phyloP scores from a whole-genome alignment of 345 rosid species.

The Cardiospermum halicacabum region DNA sequence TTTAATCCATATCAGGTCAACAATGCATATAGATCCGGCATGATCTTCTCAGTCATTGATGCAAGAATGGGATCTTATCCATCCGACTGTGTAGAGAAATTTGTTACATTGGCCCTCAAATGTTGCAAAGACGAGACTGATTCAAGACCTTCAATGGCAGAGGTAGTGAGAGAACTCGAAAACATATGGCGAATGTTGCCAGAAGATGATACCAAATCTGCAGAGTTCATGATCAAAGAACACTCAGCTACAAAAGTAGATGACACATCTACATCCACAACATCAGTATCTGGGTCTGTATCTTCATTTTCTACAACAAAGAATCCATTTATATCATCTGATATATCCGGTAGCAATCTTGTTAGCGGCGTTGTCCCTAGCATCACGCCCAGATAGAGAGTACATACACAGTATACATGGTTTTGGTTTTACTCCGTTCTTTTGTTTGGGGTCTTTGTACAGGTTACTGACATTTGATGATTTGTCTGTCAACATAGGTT shows the following conservation, averaged over 20 bases:
- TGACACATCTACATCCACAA: no score
- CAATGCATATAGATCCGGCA: slow-evolving; percentile 60
- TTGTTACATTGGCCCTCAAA: slow-evolving; percentile 60
- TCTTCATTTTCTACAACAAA: slow-evolving; percentile 41
- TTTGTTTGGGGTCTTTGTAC: no score
- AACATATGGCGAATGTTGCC: slow-evolving; percentile 61
- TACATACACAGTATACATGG: neutral
- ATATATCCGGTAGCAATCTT: slow-evolving; percentile 87
- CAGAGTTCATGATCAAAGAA: slow-evolving; percentile 11
- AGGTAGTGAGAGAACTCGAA: slow-evolving; percentile 84
- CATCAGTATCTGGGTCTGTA: slow-evolving; percentile 35
- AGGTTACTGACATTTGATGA: neutral
- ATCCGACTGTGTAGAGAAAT: slow-evolving; percentile 71
- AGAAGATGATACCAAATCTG: slow-evolving; percentile 29
- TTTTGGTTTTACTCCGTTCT: no score
- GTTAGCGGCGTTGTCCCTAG: slow-evolving; percentile 72
- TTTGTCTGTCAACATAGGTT: neutral
- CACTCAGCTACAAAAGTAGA: slow-evolving; percentile 13
- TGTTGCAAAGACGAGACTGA: slow-evolving; percentile 78
- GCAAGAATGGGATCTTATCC: slow-evolving; percentile 94
- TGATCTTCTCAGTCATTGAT: slow-evolving; percentile 71
- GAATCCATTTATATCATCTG: slow-evolving; percentile 57
- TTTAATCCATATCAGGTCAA: slow-evolving; percentile 45
- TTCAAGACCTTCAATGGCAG: slow-evolving; percentile 82
- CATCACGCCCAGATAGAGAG: slow-evolving; percentile 57